Percentiles rank a stretch among this genome's conserved stretches.
Evolutionary conservation across 208 protist genomes (phyloP).

Genomic region (Acanthamoeba castellanii): DNA sequence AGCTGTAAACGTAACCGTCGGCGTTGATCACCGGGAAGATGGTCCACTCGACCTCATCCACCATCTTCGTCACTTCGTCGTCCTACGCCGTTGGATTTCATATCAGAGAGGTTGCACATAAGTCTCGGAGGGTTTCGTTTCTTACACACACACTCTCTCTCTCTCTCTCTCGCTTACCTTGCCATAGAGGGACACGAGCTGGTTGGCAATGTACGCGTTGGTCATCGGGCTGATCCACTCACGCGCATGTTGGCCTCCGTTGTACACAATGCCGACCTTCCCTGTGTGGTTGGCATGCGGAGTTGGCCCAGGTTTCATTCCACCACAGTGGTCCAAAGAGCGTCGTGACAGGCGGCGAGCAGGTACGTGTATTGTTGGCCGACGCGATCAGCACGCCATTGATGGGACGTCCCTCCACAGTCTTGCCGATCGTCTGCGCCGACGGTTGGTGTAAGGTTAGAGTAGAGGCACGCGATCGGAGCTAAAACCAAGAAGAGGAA

Average conservation of each 20-base stretch:
- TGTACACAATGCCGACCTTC: not conserved
- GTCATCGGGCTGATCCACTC: slow-evolving; percentile 80
- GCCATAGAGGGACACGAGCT: slow-evolving; percentile 54
- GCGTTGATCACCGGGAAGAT: not conserved
- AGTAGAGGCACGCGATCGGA: too few relatives aligned
- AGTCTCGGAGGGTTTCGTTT: too few relatives aligned
- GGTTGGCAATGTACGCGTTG: slow-evolving; percentile 65
- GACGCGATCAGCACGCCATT: not conserved
- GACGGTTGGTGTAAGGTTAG: too few relatives aligned
- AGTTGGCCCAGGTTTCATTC: too few relatives aligned
- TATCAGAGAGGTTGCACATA: too few relatives aligned
- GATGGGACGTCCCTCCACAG: not conserved
- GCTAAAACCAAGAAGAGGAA: too few relatives aligned
- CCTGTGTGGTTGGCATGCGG: too few relatives aligned
- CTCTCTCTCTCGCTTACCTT: not conserved
- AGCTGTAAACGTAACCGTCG: slow-evolving; percentile 73
- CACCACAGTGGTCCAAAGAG: too few relatives aligned
- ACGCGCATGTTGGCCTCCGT: slow-evolving; percentile 70
- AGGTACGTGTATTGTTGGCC: not conserved
- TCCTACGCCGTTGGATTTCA: not conserved
- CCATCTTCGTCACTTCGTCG: not conserved
- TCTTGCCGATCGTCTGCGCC: slow-evolving; percentile 9
- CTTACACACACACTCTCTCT: not conserved
- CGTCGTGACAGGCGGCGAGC: too few relatives aligned
- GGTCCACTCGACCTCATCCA: slow-evolving; percentile 16